Evolutionary conservation across 2,329 filamentous ascomycete species (phyloP).

Genomic region (Paraphoma chrysanthemicola): DNA sequence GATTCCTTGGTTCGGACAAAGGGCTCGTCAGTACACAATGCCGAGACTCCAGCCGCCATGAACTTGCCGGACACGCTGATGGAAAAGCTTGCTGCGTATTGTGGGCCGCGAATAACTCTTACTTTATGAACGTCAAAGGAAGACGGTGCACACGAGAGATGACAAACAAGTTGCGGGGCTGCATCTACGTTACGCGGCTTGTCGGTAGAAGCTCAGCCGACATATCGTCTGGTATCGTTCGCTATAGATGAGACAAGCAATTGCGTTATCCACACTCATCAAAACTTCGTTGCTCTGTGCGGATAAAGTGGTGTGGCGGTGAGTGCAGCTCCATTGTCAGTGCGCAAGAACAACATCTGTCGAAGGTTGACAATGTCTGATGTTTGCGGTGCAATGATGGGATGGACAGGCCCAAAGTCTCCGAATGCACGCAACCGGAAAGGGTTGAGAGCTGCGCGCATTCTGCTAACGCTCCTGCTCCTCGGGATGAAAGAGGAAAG

Average conservation of each 20-base stretch:
- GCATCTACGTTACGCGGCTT: neutral
- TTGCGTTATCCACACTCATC: neutral
- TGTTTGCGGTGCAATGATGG: neutral
- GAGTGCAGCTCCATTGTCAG: neutral
- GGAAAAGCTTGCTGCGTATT: neutral
- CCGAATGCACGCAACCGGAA: neutral
- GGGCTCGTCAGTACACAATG: neutral
- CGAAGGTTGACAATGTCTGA: too few relatives aligned
- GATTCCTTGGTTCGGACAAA: neutral
- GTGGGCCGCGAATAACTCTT: neutral
- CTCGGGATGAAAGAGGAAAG: neutral
- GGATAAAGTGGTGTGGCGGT: slow-evolving; percentile 5
- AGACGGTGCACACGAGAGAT: neutral
- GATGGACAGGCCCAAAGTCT: neutral
- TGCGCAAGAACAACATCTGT: neutral
- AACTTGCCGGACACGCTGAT: neutral
- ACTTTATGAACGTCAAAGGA: neutral
- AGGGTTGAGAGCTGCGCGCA: neutral
- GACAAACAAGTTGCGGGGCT: neutral
- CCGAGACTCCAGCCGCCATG: neutral
- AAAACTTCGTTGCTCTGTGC: neutral
- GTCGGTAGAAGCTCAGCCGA: slow-evolving; percentile 1
- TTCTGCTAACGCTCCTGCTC: neutral
- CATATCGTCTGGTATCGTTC: neutral
- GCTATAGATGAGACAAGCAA: neutral